Evolutionary conservation across 169 alveolate species (phyloP).

Genomic region (Perkinsus marinus): DNA sequence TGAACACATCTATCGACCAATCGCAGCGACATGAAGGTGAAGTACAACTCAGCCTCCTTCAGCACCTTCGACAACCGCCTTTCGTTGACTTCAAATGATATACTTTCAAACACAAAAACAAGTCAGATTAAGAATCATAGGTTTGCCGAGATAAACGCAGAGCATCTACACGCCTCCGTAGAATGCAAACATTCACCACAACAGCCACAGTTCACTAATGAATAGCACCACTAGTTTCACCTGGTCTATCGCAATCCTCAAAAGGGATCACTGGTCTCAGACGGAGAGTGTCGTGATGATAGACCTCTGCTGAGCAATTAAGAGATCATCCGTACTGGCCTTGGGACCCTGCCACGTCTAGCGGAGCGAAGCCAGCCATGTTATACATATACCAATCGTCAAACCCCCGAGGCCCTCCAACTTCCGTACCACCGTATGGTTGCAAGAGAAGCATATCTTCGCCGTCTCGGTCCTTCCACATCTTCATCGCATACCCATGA

Average conservation of each 20-base stretch:
- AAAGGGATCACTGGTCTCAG: neutral
- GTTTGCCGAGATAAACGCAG: neutral
- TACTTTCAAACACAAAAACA: no score
- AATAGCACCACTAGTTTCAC: neutral
- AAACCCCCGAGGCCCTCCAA: no score
- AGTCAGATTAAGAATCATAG: neutral
- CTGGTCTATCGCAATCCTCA: no score
- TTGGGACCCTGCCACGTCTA: neutral
- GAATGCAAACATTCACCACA: neutral
- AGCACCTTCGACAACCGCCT: neutral
- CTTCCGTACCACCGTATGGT: no score
- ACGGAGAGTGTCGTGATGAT: neutral
- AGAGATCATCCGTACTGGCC: neutral
- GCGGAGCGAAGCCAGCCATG: neutral
- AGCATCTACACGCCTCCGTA: neutral
- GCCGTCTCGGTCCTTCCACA: neutral
- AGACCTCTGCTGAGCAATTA: neutral
- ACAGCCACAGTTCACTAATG: neutral
- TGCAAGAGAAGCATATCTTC: neutral
- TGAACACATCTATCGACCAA: neutral
- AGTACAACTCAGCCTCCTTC: neutral
- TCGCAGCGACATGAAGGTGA: neutral
- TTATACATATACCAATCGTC: neutral
- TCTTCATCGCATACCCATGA: neutral
- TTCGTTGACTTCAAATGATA: no score